phyloP scores from a whole-genome alignment of 139 green algal species.

The Chlorella sp. region DNA sequence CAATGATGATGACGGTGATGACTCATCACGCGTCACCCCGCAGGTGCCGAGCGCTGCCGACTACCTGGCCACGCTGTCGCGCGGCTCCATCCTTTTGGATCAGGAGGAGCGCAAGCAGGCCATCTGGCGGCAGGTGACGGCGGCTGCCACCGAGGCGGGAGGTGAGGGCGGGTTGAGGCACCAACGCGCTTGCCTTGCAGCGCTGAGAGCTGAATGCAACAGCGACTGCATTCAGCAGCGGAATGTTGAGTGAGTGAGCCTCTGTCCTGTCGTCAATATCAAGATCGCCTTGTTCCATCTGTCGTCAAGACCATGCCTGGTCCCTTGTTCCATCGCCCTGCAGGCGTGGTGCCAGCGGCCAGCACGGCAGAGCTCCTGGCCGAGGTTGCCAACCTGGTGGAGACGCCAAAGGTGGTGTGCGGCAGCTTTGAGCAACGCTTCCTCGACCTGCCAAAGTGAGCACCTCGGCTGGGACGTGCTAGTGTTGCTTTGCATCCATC shows the following conservation, averaged over 20 bases:
- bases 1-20: no score
- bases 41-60: constrained; percentile 48
- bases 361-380: constrained; percentile 57
- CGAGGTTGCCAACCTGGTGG: constrained; percentile 87
- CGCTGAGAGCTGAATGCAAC: no score
- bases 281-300: no score
- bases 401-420: constrained; percentile 76
- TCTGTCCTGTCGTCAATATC: no score
- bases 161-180: neutral
- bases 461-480: no score
- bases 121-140: constrained; percentile 59
- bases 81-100: constrained; percentile 57
- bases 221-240: no score
- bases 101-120: constrained; percentile 34
- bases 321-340: no score
- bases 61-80: constrained; percentile 54
- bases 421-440: constrained; percentile 81
- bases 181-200: no score
- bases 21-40: no score
- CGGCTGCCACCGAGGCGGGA: constrained; percentile 28
- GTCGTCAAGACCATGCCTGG: no score
- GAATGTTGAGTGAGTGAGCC: no score
- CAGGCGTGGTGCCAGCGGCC: constrained; percentile 50
- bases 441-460: constrained; percentile 75
- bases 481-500: no score